Evolutionary conservation across 1,139 yeast species (phyloP).

Genomic region (Nakaseomyces delphensis): DNA sequence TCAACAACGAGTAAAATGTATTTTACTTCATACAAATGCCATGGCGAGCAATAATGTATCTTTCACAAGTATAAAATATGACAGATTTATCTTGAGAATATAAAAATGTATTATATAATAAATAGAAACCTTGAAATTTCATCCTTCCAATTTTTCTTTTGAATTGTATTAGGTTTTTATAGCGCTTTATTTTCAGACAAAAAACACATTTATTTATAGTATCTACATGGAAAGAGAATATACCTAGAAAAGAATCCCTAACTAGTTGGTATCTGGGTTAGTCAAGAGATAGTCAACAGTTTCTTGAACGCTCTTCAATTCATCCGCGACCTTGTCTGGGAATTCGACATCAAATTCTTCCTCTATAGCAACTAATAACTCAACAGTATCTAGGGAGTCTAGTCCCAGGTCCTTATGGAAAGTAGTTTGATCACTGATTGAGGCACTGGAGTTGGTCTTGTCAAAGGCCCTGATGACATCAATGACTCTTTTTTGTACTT

Average conservation of each 20-base stretch:
- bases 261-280: conserved; percentile 34
- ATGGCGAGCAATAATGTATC: too few species aligned
- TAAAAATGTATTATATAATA: too few species aligned
- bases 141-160: background rate
- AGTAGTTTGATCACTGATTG: conserved; percentile 28
- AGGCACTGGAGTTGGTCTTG: conserved; percentile 23
- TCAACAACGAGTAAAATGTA: too few species aligned
- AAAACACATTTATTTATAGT: conserved; percentile 30
- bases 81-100: too few species aligned
- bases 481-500: conserved; percentile 8
- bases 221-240: conserved; percentile 29
- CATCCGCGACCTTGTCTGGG: conserved; percentile 58
- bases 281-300: conserved; percentile 49
- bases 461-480: conserved; percentile 29
- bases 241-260: conserved; percentile 22
- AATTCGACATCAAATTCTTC: conserved; percentile 64
- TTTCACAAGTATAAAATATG: too few species aligned
- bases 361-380: conserved; percentile 63
- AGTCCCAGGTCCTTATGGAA: conserved; percentile 47
- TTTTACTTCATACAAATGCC: too few species aligned
- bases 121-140: too few species aligned
- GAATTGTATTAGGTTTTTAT: background rate
- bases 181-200: too few species aligned
- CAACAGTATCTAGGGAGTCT: conserved; percentile 64
- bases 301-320: conserved; percentile 60